phyloP scores from a whole-genome alignment of 1,284 basidiomycete genomes.

The Papiliotrema fonsecae region DNA sequence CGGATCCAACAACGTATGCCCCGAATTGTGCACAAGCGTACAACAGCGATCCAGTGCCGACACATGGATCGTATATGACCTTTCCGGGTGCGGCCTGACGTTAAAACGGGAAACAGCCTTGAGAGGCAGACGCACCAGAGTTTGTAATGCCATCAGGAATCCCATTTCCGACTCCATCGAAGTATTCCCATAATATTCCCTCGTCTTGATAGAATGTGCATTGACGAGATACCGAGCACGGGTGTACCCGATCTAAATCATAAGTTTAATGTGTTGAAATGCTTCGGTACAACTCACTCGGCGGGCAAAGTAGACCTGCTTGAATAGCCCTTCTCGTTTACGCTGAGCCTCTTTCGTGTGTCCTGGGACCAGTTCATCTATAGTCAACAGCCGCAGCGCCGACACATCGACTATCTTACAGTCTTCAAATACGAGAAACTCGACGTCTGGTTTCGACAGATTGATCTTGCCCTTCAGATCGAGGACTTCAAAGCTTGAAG shows the following conservation, averaged over 20 bases:
- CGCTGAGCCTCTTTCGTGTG: conserved; percentile 22
- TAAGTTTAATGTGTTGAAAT: background rate
- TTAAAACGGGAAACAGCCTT: background rate
- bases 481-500: conserved; percentile 84
- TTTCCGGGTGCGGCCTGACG: conserved; percentile 76
- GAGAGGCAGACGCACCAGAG: conserved; percentile 56
- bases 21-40: conserved; percentile 83
- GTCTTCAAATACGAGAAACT: conserved; percentile 82
- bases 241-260: conserved; percentile 62
- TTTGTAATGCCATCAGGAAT: conserved; percentile 92
- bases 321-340: conserved; percentile 61
- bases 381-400: background rate
- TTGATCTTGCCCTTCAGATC: conserved; percentile 74
- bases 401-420: conserved; percentile 54
- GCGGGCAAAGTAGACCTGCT: conserved; percentile 72
- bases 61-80: conserved; percentile 92
- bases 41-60: conserved; percentile 93
- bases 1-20: conserved; percentile 80
- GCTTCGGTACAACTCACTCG: conserved; percentile 59
- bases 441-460: conserved; percentile 74
- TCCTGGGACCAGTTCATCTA: conserved; percentile 28
- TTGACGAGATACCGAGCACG: conserved; percentile 64
- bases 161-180: conserved; percentile 97
- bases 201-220: conserved; percentile 81
- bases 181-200: conserved; percentile 90